Base-by-base conservation (phyloP, 495 filamentous ascomycete species). In the Hypoxylon trugodes region DNA sequence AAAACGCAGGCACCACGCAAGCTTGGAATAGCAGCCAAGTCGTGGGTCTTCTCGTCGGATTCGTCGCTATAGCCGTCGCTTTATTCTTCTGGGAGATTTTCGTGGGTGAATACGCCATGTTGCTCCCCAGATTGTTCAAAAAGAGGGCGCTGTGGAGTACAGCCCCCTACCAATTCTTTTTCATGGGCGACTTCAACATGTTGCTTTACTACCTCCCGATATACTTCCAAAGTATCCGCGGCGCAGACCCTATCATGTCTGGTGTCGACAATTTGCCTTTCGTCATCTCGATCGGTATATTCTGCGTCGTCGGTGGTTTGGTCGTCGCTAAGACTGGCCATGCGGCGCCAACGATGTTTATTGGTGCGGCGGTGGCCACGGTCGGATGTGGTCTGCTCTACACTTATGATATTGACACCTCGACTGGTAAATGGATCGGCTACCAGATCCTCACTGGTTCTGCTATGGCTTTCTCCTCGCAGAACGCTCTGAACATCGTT, bases 171-270 rank as follows among this genome's bases (percentile, higher is more conserved):
- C 10, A 32, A 6, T 26, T 47, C 15, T 33, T 4, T 16, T 2
- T 16, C 3, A 3, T 3, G 3, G 43, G 24, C 2, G 3, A 9
- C 0, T 81, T 78, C 64, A 80, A 80, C 58, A 41, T 82, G 1
- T 28, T 84, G 4, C 71, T 87, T n/a, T 88, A 86, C 69, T 88
- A 84, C 59, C 71, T 89, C 2, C 85, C 86, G 13, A 82, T 88
- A 50, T 89, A 87, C 67, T 89, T 87, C 67, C 86, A 89, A 61
- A 70, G 66, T 25, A 74, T 88, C 42, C 66, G 78, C 49, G 69
- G 70, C 45, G 73, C 70, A 10, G 77, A 65, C 19, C 79, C 86
- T 6, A 75, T 76, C 35, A 55, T 69, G 13, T 82, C 81, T 3
- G 85, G 84, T 43, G 76, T 87, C 12, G 70, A 73, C n/a, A 85